phyloP scores from a whole-genome alignment of 306 rosid species.

The Alnus glutinosa region DNA sequence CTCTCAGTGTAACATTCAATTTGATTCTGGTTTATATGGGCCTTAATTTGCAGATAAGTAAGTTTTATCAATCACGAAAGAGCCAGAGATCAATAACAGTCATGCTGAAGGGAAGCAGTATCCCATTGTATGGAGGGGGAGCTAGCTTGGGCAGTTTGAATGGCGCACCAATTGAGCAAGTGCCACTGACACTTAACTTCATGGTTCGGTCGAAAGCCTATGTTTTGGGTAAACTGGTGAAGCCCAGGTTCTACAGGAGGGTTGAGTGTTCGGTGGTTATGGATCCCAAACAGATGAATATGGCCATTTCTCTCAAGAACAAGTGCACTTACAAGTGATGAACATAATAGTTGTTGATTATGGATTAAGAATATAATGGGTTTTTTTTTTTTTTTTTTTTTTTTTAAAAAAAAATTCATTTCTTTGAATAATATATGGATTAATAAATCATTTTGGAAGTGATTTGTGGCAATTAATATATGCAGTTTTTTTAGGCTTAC shows the following conservation, averaged over 20 bases:
- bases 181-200: constrained; percentile 52
- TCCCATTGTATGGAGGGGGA: constrained; percentile 88
- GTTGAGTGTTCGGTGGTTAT: constrained; percentile 56
- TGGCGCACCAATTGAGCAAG: constrained; percentile 58
- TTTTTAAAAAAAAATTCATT: neutral
- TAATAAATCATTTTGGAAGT: neutral
- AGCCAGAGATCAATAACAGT: constrained; percentile 59
- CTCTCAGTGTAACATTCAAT: neutral
- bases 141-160: constrained; percentile 55
- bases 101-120: constrained; percentile 49
- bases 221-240: constrained; percentile 78
- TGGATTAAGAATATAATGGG: neutral
- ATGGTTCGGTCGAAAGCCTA: constrained; percentile 65
- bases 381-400: neutral
- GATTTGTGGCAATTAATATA: too few species aligned
- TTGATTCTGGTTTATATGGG: neutral
- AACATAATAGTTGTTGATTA: neutral
- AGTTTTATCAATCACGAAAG: constrained; percentile 71
- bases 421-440: neutral
- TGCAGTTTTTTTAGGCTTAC: neutral
- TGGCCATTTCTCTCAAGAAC: constrained; percentile 49
- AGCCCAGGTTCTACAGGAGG: constrained; percentile 70
- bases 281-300: constrained; percentile 74
- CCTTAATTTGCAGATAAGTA: constrained; percentile 43
- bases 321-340: constrained; percentile 49